Evolutionary conservation across 495 filamentous ascomycete genomes (phyloP), one percentile per base, ranked within the genome.

Genomic region (Neurospora sp.): DNA sequence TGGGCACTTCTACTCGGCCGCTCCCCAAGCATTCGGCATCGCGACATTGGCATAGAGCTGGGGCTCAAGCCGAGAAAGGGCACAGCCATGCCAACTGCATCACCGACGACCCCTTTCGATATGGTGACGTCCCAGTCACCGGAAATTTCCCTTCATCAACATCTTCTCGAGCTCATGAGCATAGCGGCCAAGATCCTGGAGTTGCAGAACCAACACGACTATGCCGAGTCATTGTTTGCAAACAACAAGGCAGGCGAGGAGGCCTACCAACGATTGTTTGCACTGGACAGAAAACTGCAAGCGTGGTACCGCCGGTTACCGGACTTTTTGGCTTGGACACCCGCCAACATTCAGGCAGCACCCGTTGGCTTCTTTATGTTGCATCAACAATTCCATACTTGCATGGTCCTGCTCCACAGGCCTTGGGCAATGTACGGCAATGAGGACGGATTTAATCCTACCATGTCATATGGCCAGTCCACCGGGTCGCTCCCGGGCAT

Each of bases 341-440:
- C 83, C 4, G 76, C 76, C 37, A 88, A 87, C 75, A 83, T 84
- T 73, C 81, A 84, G 69, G 76, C 79, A 2, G 86, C 86, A 0
- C 86, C 84, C 1, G 77, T 81, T 70, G 83, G 84, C 17, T 87
- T 84, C 75, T 88, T 87, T 74, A 75, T 87, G 7, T 79, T 87
- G 0, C 86, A 87, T 72, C 81, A 86, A 74, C 85, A 87, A 74
- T 88, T 87, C 72, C 83, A 88, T 70, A 78, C 81, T 20, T 82
- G 79, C 72, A 79, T 85, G 68, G 86, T 87, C 38, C 76, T 87
- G 1, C 81, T 87, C 8, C 85, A 86, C 72, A 76, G 86, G 20
- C 85, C 86, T 1, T 85, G 83, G 75, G 84, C 84, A 27, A 81
- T 81, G 53, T 86, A 86, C 71, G 81, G 81, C 22, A 35, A 17